These are phyloP conservation scores for Coffea eugenioides DNA, from an alignment of 257 asterid species.

Conservation along the genomic window DNA sequence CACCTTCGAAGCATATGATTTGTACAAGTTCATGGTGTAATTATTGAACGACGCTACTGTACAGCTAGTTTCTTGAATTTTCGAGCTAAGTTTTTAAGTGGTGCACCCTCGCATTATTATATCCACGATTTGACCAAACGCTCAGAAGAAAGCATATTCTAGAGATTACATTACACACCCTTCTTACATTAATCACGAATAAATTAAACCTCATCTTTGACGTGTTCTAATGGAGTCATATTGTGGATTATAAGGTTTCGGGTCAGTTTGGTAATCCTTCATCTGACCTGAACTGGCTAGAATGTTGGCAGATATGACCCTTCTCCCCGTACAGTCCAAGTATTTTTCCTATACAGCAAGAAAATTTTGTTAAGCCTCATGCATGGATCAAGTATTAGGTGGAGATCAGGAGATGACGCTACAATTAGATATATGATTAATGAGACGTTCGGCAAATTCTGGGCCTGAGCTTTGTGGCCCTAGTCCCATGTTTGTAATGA, in stretches of 20 bases:
- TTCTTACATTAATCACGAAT: neutral
- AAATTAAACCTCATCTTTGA: no score
- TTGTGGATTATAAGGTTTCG: no score
- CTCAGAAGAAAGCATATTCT: no score
- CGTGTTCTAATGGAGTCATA: neutral
- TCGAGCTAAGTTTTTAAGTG: neutral
- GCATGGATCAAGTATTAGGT: neutral
- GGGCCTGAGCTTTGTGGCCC: neutral
- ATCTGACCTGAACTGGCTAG: neutral
- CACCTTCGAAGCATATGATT: no score
- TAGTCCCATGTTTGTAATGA: neutral
- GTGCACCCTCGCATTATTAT: neutral
- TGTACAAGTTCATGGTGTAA: no score
- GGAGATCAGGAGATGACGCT: neutral
- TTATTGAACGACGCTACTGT: neutral
- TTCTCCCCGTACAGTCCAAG: neutral
- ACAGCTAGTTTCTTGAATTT: neutral
- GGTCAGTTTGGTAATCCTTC: neutral
- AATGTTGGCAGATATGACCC: neutral
- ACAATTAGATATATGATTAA: neutral
- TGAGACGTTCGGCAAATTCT: neutral
- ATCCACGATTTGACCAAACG: no score
- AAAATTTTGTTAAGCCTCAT: neutral
- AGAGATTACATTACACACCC: neutral
- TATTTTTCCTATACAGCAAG: neutral